These are phyloP conservation scores for Cryomyces antarcticus DNA, from an alignment of 495 filamentous ascomycete species.

Conservation along the genomic window DNA sequence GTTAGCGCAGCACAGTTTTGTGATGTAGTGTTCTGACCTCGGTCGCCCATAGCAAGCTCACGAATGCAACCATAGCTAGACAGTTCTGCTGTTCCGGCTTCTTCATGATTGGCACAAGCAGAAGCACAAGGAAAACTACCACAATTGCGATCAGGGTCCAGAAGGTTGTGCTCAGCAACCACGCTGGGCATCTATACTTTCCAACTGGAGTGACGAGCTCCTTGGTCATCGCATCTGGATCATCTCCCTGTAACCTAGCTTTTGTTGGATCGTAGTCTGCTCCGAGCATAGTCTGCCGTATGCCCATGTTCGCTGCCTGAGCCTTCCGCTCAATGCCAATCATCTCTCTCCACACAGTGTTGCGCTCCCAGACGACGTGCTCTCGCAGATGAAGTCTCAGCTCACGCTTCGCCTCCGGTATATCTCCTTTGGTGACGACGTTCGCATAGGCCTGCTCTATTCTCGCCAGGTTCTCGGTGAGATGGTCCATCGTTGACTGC, in stretches of 20 bases:
- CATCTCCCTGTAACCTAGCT: constrained; percentile 66
- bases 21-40: constrained; percentile 36
- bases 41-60: constrained; percentile 90
- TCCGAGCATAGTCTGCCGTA: constrained; percentile 58
- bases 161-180: constrained; percentile 68
- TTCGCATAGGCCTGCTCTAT: constrained; percentile 66
- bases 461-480: constrained; percentile 47
- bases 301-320: constrained; percentile 80
- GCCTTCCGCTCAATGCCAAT: constrained; percentile 94
- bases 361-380: constrained; percentile 97
- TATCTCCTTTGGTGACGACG: constrained; percentile 61
- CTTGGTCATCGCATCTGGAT: constrained; percentile 34
- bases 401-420: constrained; percentile 54
- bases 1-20: constrained; percentile 6
- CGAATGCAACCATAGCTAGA: constrained; percentile 79
- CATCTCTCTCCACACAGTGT: constrained; percentile 97
- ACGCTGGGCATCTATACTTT: constrained; percentile 48
- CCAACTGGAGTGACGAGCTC: constrained; percentile 69
- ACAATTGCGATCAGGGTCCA: constrained; percentile 53
- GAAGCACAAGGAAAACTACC: constrained; percentile 46
- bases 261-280: constrained; percentile 46
- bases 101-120: constrained; percentile 59
- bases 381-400: constrained; percentile 81
- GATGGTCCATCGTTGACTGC: constrained; percentile 39
- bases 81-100: constrained; percentile 86